Conservation (phyloP, 306 rosid species). For the Casuarina cunninghamiana region DNA sequence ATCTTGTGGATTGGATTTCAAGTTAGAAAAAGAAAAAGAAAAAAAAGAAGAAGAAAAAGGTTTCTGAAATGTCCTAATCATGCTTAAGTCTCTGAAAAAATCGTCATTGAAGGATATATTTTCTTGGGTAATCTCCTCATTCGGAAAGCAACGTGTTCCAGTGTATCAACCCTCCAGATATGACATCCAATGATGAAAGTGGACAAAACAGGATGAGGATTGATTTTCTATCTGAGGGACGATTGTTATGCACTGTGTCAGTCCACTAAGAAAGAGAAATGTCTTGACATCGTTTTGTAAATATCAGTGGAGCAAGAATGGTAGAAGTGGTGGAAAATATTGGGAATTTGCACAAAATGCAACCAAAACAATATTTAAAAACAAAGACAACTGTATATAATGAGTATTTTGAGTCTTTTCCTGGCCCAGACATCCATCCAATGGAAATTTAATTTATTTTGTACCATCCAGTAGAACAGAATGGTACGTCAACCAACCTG, state of each 20-base stretch:
- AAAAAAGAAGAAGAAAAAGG: neutral
- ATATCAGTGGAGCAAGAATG: neutral
- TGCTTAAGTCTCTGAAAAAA: neutral
- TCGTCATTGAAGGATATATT: neutral
- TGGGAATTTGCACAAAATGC: neutral
- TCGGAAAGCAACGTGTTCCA: neutral
- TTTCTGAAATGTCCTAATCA: neutral
- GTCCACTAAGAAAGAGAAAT: neutral
- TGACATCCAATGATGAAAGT: neutral
- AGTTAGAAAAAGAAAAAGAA: neutral
- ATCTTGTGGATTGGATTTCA: neutral
- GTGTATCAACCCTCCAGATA: conserved; percentile 1
- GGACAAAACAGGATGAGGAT: neutral
- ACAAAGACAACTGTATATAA: neutral
- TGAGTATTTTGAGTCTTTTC: neutral
- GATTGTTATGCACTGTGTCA: neutral
- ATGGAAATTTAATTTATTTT: neutral
- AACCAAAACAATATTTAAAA: neutral
- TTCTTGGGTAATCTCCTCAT: neutral
- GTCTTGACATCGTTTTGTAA: neutral
- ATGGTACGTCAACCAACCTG: conserved; percentile 55
- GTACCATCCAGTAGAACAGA: conserved; percentile 23
- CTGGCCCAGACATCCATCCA: neutral
- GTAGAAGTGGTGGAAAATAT: neutral
- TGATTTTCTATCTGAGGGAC: neutral